Evolutionary conservation across 2,329 filamentous ascomycete genomes (phyloP).

Genomic region (Venturia carpophila): DNA sequence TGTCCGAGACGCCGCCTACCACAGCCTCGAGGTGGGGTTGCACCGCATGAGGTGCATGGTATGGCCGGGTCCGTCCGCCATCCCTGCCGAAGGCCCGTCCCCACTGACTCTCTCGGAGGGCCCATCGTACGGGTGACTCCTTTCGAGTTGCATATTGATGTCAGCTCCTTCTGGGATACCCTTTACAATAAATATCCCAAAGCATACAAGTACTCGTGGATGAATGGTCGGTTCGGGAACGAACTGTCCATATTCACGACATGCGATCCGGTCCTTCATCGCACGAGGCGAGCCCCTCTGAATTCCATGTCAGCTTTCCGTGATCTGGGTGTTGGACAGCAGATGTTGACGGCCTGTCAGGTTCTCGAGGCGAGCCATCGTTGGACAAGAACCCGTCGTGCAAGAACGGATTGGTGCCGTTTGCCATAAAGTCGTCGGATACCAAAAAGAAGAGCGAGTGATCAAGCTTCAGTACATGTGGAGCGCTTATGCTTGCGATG

Average conservation of each 20-base stretch:
- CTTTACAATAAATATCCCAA: constrained; percentile 25
- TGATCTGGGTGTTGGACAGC: not conserved
- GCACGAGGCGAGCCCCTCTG: constrained; percentile 1
- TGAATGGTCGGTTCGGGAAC: constrained; percentile 11
- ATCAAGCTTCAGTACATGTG: constrained; percentile 13
- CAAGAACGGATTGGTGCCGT: constrained; percentile 18
- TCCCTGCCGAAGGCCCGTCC: not conserved
- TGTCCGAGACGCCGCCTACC: not conserved
- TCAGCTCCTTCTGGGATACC: constrained; percentile 22
- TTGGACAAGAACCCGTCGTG: constrained; percentile 21
- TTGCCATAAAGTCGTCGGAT: not conserved
- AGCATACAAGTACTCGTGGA: constrained; percentile 8
- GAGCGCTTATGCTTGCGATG: constrained; percentile 16
- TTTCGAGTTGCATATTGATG: constrained; percentile 23
- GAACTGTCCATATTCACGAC: constrained; percentile 16
- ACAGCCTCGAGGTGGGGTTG: not conserved
- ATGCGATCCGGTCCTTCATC: constrained; percentile 15
- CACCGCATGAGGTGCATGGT: not conserved
- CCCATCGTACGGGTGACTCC: constrained; percentile 25
- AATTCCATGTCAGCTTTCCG: constrained; percentile 11
- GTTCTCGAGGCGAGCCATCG: constrained; percentile 16
- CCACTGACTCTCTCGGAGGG: constrained; percentile 18
- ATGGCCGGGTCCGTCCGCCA: not conserved
- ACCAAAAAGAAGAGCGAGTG: constrained; percentile 3
- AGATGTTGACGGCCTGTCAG: not conserved